These are phyloP conservation scores for Ustilago esculenta DNA, from an alignment of 1,284 basidiomycete species.

Conservation along the genomic window DNA sequence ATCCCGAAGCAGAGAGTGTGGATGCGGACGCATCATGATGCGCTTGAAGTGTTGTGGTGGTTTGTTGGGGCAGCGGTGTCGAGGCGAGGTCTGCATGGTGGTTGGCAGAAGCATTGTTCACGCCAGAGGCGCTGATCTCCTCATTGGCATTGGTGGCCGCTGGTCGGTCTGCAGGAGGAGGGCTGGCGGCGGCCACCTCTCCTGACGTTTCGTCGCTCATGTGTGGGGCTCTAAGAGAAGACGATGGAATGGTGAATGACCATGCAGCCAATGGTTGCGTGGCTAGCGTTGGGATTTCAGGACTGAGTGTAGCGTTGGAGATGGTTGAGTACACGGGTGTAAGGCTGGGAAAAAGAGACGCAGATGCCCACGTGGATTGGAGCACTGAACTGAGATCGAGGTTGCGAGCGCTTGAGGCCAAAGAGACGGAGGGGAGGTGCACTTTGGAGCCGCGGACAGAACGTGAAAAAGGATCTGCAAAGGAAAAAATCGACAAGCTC, in stretches of 20 bases:
- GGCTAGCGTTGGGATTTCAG: not conserved
- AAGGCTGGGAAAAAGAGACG: no score
- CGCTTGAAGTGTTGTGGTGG: not conserved
- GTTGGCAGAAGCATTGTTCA: not conserved
- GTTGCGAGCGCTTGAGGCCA: no score
- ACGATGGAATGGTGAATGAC: not conserved
- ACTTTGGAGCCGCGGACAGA: no score
- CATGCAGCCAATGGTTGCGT: conserved; percentile 3
- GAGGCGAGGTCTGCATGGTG: not conserved
- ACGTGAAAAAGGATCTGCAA: no score
- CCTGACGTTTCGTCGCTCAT: conserved; percentile 35
- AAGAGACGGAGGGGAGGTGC: no score
- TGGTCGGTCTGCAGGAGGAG: conserved; percentile 13
- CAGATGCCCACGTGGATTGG: no score
- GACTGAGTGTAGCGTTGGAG: not conserved
- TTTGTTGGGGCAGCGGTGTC: not conserved
- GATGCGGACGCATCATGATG: conserved; percentile 1
- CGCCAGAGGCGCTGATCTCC: not conserved
- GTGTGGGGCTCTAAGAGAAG: conserved; percentile 5
- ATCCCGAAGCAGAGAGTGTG: conserved; percentile 17
- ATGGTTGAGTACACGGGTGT: no score
- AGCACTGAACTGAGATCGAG: no score
- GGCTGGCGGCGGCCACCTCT: conserved; percentile 33
- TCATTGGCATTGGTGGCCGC: conserved; percentile 8
- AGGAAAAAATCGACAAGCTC: no score